Conservation (phyloP, 2,329 filamentous ascomycete species). For the Phoma sp. region DNA sequence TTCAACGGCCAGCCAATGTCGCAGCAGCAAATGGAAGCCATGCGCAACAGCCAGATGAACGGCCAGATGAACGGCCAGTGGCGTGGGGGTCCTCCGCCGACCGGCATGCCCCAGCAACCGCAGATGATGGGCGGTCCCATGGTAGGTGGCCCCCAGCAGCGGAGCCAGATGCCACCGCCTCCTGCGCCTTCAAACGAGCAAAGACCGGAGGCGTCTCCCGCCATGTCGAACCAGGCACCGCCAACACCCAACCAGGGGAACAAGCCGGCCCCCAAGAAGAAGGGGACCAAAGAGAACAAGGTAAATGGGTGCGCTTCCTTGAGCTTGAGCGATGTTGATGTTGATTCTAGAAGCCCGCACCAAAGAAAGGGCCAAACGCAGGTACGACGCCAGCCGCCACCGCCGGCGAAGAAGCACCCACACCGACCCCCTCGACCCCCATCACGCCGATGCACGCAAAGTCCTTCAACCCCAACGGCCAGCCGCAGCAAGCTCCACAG, state of each 20-base stretch:
- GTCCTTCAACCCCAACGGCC: constrained; percentile 49
- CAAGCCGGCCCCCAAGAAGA: constrained; percentile 80
- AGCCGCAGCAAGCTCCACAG: constrained; percentile 27
- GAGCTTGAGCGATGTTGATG: constrained; percentile 41
- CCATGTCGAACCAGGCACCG: constrained; percentile 61
- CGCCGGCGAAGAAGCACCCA: constrained; percentile 54
- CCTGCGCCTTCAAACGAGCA: constrained; percentile 53
- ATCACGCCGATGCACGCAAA: constrained; percentile 54
- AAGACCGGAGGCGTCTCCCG: constrained; percentile 56
- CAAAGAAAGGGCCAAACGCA: constrained; percentile 48
- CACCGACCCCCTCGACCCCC: constrained; percentile 57
- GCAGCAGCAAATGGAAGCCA: constrained; percentile 60
- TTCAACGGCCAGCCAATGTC: constrained; percentile 71
- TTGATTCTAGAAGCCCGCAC: constrained; percentile 50
- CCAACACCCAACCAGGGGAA: constrained; percentile 77
- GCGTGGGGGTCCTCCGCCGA: constrained; percentile 41
- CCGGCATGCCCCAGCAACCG: constrained; percentile 62
- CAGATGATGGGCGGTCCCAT: constrained; percentile 61
- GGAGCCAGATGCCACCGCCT: constrained; percentile 63
- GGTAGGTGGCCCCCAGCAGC: constrained; percentile 72
- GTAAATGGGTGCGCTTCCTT: constrained; percentile 55
- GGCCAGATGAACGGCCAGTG: constrained; percentile 18
- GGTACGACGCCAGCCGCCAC: constrained; percentile 51
- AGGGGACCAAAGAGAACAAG: constrained; percentile 73
- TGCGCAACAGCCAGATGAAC: constrained; percentile 40